A percentile compares a stretch with the other conserved stretches of the same genome.
phyloP scores from a whole-genome alignment of 108 stramenopile species.

The Nitzschia inconspicua region DNA sequence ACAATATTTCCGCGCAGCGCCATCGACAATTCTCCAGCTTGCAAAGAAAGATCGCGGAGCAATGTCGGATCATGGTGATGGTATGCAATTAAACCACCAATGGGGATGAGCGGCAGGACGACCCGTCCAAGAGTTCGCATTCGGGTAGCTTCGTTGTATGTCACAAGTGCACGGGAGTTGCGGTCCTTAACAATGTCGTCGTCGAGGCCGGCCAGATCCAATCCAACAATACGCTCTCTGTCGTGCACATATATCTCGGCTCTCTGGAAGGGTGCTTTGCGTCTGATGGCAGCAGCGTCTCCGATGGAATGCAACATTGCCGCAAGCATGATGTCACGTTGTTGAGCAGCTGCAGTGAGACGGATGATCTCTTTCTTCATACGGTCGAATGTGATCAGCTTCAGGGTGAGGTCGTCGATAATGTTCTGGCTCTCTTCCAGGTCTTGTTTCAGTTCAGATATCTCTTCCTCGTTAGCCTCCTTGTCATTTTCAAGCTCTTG shows the following conservation, averaged over 20 bases:
- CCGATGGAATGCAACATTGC: conserved; percentile 14
- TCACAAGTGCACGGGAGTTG: not conserved
- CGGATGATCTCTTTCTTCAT: conserved; percentile 23
- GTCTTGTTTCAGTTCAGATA: conserved; percentile 3
- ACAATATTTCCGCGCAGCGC: not conserved
- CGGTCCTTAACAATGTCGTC: conserved; percentile 1
- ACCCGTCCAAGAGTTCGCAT: not conserved
- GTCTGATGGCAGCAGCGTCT: conserved; percentile 1
- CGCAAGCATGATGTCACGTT: conserved; percentile 24
- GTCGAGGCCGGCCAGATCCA: conserved; percentile 31
- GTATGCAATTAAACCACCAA: not conserved
- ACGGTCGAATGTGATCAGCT: conserved; percentile 12
- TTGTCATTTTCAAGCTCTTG: conserved; percentile 9
- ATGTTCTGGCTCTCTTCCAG: conserved; percentile 12
- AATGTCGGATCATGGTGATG: conserved; percentile 15
- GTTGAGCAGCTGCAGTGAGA: conserved; percentile 14
- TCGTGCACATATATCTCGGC: conserved; percentile 18
- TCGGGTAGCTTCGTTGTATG: not conserved
- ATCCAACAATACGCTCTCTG: conserved; percentile 18
- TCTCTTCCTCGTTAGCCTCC: not conserved
- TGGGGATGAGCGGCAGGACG: conserved; percentile 2
- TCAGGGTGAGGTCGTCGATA: conserved; percentile 8
- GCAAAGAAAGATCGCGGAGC: conserved; percentile 13
- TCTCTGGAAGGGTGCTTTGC: conserved; percentile 3
- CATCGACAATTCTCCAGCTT: conserved; percentile 1